Base-by-base conservation (phyloP, 495 filamentous ascomycete genomes). In the Hyphodiscus hymeniophilus region DNA sequence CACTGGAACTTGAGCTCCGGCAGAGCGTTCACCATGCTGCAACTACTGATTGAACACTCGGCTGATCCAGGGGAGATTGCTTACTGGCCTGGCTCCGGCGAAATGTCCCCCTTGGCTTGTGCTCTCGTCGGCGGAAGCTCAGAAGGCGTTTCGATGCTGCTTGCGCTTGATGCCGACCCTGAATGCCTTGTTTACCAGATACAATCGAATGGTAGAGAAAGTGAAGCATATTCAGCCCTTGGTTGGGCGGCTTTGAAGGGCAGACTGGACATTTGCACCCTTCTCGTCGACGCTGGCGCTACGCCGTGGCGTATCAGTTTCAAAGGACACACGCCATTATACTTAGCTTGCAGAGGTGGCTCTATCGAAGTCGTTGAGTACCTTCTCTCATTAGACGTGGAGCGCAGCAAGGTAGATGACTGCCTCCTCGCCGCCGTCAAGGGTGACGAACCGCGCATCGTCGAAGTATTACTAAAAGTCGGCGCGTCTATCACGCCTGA, bases 321-420 rank as follows among this genome's bases (percentile, higher is more conserved):
- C 11, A 28, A 28, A 10, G 26, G n/a, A 2, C 7, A 15, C 2
- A 32, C 42, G 3, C 42, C 42, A 17, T 21, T 45, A 10, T 45
- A 45, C 21, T 20, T 32, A 15, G 42, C 42, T 15, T 32, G 42
- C 28, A 7, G 24, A 18, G 2, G 42, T 33, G 26, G 42, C 28
- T 16, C 28, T 15, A n/a, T 33, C 15, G 42, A 33, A 45, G n/a
- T 24, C 8, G 42, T 45, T 7, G 15, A 45, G 33, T 45, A 45
- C 16, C 16, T 45, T 8, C 26, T 45, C 24, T 45, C 42, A 3
- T 33, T 45, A 12, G 28, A 45, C 16, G 28, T 33, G 2, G 28
- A 45, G 26, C 42, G 21, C 24, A 45, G 28, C 42, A 21, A 13
- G 15, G 7, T 33, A 6, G 15, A 33, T 11, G 42, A 31, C 15